phyloP scores from a whole-genome alignment of 331 rosid species.

The Malus hybrid region DNA sequence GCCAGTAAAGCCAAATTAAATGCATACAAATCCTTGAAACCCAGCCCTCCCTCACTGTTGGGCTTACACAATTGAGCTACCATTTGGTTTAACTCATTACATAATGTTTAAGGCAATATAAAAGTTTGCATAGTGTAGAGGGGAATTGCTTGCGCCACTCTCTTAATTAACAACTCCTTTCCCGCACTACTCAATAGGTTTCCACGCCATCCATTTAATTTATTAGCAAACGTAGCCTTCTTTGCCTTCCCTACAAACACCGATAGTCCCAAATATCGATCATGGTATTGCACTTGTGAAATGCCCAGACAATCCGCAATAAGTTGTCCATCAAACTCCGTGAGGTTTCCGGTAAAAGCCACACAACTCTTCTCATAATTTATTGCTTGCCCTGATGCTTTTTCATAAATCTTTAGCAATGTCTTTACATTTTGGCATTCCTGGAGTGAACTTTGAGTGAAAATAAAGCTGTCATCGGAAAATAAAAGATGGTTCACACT shows the following conservation, averaged over 20 bases:
- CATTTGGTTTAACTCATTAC: no score
- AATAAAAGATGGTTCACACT: neutral
- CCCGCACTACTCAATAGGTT: no score
- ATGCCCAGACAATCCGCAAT: no score
- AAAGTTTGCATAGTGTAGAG: no score
- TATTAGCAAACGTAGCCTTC: neutral
- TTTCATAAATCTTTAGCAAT: neutral
- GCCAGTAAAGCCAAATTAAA: no score
- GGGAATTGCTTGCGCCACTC: no score
- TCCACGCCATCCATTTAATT: neutral
- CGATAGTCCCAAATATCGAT: neutral
- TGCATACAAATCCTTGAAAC: no score
- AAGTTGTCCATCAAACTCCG: neutral
- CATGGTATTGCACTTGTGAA: neutral
- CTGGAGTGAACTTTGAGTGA: neutral
- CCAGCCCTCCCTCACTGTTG: no score
- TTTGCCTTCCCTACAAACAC: neutral
- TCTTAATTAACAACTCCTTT: no score
- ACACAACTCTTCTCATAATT: neutral
- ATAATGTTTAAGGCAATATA: no score
- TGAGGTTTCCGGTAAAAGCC: neutral
- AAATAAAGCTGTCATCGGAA: neutral
- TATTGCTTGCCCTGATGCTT: neutral
- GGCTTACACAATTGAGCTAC: no score
- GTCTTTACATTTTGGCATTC: neutral